Evolutionary conservation across 2,329 filamentous ascomycete genomes (phyloP), one percentile per base, ranked within the genome.

Genomic region (Parafenestella ontariensis): DNA sequence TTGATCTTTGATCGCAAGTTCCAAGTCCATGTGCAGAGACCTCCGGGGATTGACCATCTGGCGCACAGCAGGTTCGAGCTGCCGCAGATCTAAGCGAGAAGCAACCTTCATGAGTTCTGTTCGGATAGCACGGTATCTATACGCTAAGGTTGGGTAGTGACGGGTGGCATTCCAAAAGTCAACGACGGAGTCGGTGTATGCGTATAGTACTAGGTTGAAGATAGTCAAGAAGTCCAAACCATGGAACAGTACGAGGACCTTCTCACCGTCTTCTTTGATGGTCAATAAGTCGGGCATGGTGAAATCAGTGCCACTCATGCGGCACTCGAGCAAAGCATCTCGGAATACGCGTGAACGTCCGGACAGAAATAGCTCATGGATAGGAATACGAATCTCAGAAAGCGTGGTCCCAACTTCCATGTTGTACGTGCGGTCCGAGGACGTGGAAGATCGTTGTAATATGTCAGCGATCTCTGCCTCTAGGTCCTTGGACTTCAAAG

Each of bases 101-200:
- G 91, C 89, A n/a, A 93, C 66, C 61, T 87, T 94, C 88, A 96
- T 95, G n/a, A 98, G 79, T 69, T 98, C 94, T 0, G 81, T 83
- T 18, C 94, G 88, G 17, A 96, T 83, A 66, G 93, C 87, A 21
- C 92, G 89, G 72, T 92, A 96, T 36, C 90, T 84, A 64, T 85
- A 83, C 0, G 90, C 88, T 70, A 89, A 79, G 10, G 85, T 78
- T 2, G 87, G 85, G 18, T 86, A 84, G 58, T 87, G 84, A 58
- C 81, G 85, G 4, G 88, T 88, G 58, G 89, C 88, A 61, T 93
- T 90, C 95, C 95, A 98, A 17, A 93, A 89, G 54, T 95, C 91
- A 28, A 96, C 82, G 15, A 93, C 78, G 3, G 81, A 82, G 69
- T 98, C 95, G 5, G 87, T 88, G 72, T 98, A 98, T 7, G 89